Evolutionary conservation across 306 rosid genomes (phyloP).

Genomic region (Neltuma alba): DNA sequence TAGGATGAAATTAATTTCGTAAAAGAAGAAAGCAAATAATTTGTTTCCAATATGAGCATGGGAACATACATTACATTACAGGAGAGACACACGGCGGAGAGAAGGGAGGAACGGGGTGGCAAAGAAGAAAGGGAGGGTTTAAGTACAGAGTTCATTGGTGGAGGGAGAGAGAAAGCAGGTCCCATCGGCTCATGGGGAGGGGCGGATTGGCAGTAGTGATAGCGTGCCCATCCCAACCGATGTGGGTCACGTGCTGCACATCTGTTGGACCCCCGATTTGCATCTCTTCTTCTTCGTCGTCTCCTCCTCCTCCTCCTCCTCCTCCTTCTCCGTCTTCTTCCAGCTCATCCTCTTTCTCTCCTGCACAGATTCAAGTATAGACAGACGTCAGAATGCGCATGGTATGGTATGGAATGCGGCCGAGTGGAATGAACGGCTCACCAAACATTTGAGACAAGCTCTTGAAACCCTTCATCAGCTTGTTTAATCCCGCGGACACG

Average conservation of each 20-base stretch:
- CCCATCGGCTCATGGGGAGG: slow-evolving; percentile 49
- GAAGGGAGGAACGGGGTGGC: background rate
- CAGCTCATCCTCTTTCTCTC: slow-evolving; percentile 60
- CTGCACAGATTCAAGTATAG: too few species aligned
- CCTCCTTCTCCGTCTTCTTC: background rate
- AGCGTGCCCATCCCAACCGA: slow-evolving; percentile 74
- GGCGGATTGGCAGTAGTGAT: slow-evolving; percentile 29
- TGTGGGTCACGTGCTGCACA: slow-evolving; percentile 97
- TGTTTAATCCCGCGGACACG: slow-evolving; percentile 60
- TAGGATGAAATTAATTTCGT: background rate
- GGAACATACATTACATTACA: background rate
- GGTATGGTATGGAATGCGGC: too few species aligned
- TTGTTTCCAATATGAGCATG: background rate
- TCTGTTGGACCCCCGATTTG: slow-evolving; percentile 93
- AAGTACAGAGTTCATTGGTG: background rate
- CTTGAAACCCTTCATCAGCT: slow-evolving; percentile 86
- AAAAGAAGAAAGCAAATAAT: background rate
- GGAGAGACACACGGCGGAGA: too few species aligned
- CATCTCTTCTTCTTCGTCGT: slow-evolving; percentile 55
- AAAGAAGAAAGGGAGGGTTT: too few species aligned
- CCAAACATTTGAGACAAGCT: slow-evolving; percentile 86
- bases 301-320: background rate
- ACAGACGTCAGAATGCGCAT: too few species aligned
- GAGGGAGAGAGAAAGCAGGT: slow-evolving; percentile 54
- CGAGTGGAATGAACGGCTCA: slow-evolving; percentile 31